Evolutionary conservation across 1,284 basidiomycete species (phyloP).

Genomic region (Takashimella tepidaria): DNA sequence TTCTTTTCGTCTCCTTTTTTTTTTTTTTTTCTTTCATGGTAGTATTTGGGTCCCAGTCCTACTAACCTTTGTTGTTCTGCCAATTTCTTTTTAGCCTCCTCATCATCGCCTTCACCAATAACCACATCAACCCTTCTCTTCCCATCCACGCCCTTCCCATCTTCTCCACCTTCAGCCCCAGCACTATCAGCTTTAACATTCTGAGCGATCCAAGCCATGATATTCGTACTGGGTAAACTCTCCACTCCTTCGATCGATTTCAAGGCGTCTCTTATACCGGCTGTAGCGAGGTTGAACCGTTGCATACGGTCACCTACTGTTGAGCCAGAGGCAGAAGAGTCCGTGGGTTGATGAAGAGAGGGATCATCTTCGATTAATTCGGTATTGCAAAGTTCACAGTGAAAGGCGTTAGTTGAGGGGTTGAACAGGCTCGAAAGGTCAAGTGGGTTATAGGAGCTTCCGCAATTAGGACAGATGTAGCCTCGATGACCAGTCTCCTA

Average conservation of each 20-base stretch:
- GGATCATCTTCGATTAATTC: slow-evolving; percentile 86
- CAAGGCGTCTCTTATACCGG: slow-evolving; percentile 77
- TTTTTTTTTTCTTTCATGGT: too few species aligned
- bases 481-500: slow-evolving; percentile 94
- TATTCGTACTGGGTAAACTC: slow-evolving; percentile 38
- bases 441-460: slow-evolving; percentile 74
- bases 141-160: slow-evolving; percentile 56
- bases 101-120: slow-evolving; percentile 73
- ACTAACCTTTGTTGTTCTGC: slow-evolving; percentile 64
- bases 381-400: slow-evolving; percentile 57
- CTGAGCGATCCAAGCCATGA: slow-evolving; percentile 41
- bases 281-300: slow-evolving; percentile 87
- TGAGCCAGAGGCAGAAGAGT: slow-evolving; percentile 65
- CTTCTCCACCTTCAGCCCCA: slow-evolving; percentile 64
- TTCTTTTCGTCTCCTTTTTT: too few species aligned
- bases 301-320: slow-evolving; percentile 71
- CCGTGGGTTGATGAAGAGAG: slow-evolving; percentile 49
- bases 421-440: slow-evolving; percentile 76
- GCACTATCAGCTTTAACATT: slow-evolving; percentile 51
- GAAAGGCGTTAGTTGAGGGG: slow-evolving; percentile 25
- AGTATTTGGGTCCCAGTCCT: too few species aligned
- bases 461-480: slow-evolving; percentile 88
- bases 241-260: slow-evolving; percentile 72
- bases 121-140: slow-evolving; percentile 59
- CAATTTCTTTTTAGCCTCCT: slow-evolving; percentile 65